phyloP scores from a whole-genome alignment of 495 filamentous ascomycete genomes.

The Talaromyces nanjingensis region DNA sequence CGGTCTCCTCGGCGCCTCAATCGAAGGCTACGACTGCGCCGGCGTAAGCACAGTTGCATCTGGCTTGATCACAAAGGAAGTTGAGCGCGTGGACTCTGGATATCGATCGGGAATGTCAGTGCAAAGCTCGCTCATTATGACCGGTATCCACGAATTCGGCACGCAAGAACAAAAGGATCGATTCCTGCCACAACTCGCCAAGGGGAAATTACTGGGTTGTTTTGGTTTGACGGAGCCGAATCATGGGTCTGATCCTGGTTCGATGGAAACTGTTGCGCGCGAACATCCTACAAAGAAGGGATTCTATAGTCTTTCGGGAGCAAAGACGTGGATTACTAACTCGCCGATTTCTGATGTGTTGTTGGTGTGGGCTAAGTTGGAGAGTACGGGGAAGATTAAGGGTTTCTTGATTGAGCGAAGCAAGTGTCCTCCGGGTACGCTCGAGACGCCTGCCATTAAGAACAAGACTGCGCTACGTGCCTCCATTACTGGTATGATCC shows the following conservation, averaged over 20 bases:
- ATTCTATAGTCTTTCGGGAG: constrained; percentile 69
- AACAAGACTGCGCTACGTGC: constrained; percentile 92
- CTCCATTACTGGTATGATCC: constrained; percentile 96
- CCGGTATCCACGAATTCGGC: constrained; percentile 91
- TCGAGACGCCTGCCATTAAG: constrained; percentile 89
- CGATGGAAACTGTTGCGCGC: constrained; percentile 86
- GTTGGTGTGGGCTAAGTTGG: constrained; percentile 90
- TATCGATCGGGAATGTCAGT: constrained; percentile 96
- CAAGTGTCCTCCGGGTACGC: constrained; percentile 74
- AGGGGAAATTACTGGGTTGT: constrained; percentile 79
- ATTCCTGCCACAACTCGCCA: constrained; percentile 76
- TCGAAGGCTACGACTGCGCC: constrained; percentile 91
- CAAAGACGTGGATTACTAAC: constrained; percentile 99
- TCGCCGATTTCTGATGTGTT: constrained; percentile 88
- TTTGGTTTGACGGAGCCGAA: constrained; percentile 97
- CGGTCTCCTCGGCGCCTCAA: constrained; percentile 83
- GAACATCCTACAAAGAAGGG: constrained; percentile 85
- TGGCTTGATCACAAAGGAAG: constrained; percentile 89
- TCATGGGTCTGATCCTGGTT: constrained; percentile 92
- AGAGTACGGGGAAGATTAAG: constrained; percentile 87
- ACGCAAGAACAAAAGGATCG: constrained; percentile 84
- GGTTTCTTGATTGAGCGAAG: constrained; percentile 83
- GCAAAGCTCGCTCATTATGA: constrained; percentile 92
- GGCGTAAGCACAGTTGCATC: constrained; percentile 86
- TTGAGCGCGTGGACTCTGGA: constrained; percentile 91